These are phyloP conservation scores for Penicillium sp. DNA, from an alignment of 2,329 filamentous ascomycete species.

Conservation along the genomic window DNA sequence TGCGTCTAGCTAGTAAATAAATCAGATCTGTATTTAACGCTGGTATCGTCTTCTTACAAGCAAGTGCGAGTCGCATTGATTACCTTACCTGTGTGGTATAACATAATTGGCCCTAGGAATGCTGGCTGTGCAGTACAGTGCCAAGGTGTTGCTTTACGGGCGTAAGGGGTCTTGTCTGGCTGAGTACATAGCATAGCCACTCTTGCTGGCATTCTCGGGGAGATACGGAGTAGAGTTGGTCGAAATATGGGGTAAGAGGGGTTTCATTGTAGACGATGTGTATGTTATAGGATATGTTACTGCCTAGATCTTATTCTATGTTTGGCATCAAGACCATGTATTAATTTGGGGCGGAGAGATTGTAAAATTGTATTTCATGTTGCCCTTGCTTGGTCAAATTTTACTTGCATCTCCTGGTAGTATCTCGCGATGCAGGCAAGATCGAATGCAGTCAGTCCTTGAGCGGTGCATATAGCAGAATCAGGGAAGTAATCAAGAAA, in stretches of 20 bases:
- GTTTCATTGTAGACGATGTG: neutral
- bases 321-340: neutral
- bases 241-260: slow-evolving; percentile 2
- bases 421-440: neutral
- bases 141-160: slow-evolving; percentile 3
- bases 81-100: neutral
- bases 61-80: neutral
- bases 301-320: slow-evolving; percentile 1
- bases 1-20: too few relatives aligned
- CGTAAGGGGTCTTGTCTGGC: neutral
- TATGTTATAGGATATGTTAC: neutral
- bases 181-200: neutral
- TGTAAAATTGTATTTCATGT: neutral
- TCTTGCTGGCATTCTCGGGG: neutral
- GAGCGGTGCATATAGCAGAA: neutral
- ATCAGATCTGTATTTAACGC: neutral
- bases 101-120: neutral
- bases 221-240: neutral
- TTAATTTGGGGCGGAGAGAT: neutral
- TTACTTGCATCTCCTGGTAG: neutral
- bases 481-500: slow-evolving; percentile 2
- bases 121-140: slow-evolving; percentile 11
- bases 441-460: neutral
- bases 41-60: neutral
- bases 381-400: neutral